Base-by-base conservation (phyloP, 306 rosid genomes). In the Quercus berberidifolia region DNA sequence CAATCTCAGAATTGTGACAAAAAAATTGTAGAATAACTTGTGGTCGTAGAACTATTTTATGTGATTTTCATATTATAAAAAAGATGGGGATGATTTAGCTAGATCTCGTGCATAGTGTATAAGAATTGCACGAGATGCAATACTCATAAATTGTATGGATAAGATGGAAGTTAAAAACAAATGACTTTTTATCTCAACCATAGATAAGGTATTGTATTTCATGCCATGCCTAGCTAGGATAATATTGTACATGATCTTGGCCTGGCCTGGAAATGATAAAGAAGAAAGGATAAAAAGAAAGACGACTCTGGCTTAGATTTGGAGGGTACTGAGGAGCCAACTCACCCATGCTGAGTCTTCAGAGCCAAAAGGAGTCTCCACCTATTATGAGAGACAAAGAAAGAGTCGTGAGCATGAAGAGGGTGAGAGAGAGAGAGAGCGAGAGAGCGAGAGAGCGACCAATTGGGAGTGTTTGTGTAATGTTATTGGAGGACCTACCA, bases 401-500 rank as follows among this genome's bases (percentile, higher is more conserved):
- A 59, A 80, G 83, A 76, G 79, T 68, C 78, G 77, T 76, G 79
- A 64, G 79, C 76, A 84, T 65, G 77, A 76, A 49, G 52, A 63
- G 56, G 60, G 54, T 30, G 68, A 51, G 65, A 69, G 80, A 28
- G 23, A 21, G 23, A 26, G 28, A 26, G 28, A 26, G 28, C 2
- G 31, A 81, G 74, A 51, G 59, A 33, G 38, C 81, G 74, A 51
- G 59, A 69, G 80, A 83, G 74, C 12, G 46, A 69, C 73, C 80
- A 75, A 81, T 65, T 65, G 65, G 77, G 74, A 81, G 79, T 6
- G 38, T 74, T 25, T 77, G 54, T 79, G 82, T 76, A 74, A 12
- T 63, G 78, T 86, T 87, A 84, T 60, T 78, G 81, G 82, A 90
- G 86, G 91, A 75, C 87, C 88, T 85, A 88, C 91, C 64, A 69